A percentile compares a stretch with the other conserved stretches of the same genome.
Conservation (phyloP, 495 filamentous ascomycete species). For the Daldinia caldariorum region DNA sequence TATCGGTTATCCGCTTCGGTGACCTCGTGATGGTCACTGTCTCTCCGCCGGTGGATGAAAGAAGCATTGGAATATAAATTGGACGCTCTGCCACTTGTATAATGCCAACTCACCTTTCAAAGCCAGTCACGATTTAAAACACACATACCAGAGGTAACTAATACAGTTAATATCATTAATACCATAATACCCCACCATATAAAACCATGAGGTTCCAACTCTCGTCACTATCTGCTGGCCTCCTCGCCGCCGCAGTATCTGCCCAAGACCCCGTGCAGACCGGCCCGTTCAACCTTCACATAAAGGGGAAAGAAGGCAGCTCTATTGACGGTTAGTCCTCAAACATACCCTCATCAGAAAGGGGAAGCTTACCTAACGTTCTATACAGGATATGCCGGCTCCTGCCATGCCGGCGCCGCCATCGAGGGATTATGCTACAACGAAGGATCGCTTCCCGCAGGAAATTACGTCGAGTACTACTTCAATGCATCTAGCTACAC, state of each 20-base stretch:
- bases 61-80: slow-evolving; percentile 29
- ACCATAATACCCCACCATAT: slow-evolving; percentile 1
- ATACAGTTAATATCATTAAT: neutral
- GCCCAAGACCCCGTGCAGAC: slow-evolving; percentile 52
- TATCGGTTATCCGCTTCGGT: slow-evolving; percentile 7
- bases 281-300: slow-evolving; percentile 54
- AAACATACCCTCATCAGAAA: slow-evolving; percentile 24
- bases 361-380: slow-evolving; percentile 47
- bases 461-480: slow-evolving; percentile 41
- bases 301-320: slow-evolving; percentile 43
- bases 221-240: slow-evolving; percentile 40
- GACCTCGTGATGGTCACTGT: slow-evolving; percentile 31
- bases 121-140: neutral
- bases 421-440: slow-evolving; percentile 63
- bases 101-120: neutral
- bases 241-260: slow-evolving; percentile 45
- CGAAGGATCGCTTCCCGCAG: slow-evolving; percentile 28
- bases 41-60: slow-evolving; percentile 1
- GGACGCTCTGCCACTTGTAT: slow-evolving; percentile 2
- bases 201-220: slow-evolving; percentile 48
- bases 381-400: slow-evolving; percentile 51
- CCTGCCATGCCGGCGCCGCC: slow-evolving; percentile 67
- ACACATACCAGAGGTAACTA: neutral
- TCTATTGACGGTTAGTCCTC: slow-evolving; percentile 49
- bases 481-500: slow-evolving; percentile 55